phyloP scores from a whole-genome alignment of 2,329 filamentous ascomycete genomes.

The Pseudocercospora musae region DNA sequence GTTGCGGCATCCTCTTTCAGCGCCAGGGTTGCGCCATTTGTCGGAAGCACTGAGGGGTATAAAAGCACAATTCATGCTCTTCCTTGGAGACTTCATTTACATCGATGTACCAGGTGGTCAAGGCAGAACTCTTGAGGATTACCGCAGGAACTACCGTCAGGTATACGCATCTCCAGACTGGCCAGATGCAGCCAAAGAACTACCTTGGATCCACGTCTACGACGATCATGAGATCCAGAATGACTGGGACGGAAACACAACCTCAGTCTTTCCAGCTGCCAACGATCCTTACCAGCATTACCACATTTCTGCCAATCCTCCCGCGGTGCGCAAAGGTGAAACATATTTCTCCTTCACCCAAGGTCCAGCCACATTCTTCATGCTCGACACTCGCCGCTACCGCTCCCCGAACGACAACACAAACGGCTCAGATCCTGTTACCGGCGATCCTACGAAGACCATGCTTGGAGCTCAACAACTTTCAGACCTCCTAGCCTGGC shows the following conservation, averaged over 20 bases:
- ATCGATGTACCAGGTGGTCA: slow-evolving; percentile 81
- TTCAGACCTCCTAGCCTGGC: slow-evolving; percentile 72
- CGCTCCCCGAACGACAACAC: slow-evolving; percentile 64
- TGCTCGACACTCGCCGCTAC: slow-evolving; percentile 87
- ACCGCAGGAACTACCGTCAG: slow-evolving; percentile 87
- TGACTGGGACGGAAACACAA: slow-evolving; percentile 82
- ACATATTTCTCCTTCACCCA: slow-evolving; percentile 90
- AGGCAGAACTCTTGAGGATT: slow-evolving; percentile 69
- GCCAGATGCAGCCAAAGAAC: slow-evolving; percentile 66
- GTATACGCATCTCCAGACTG: slow-evolving; percentile 96
- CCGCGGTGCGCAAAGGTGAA: slow-evolving; percentile 55
- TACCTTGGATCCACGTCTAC: slow-evolving; percentile 97
- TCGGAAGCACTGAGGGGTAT: slow-evolving; percentile 69
- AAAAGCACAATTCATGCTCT: slow-evolving; percentile 68
- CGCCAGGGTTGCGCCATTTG: slow-evolving; percentile 76
- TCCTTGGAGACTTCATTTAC: slow-evolving; percentile 84
- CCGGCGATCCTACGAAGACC: slow-evolving; percentile 57
- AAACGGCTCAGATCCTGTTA: slow-evolving; percentile 56
- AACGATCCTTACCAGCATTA: slow-evolving; percentile 85
- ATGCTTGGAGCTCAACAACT: slow-evolving; percentile 84
- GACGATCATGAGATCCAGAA: slow-evolving; percentile 97
- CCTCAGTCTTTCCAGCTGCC: slow-evolving; percentile 74
- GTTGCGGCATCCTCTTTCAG: slow-evolving; percentile 74
- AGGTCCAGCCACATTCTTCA: slow-evolving; percentile 89
- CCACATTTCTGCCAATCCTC: slow-evolving; percentile 80